phyloP scores from a whole-genome alignment of 2,329 filamentous ascomycete genomes.

The Phialemonium atrogriseum region DNA sequence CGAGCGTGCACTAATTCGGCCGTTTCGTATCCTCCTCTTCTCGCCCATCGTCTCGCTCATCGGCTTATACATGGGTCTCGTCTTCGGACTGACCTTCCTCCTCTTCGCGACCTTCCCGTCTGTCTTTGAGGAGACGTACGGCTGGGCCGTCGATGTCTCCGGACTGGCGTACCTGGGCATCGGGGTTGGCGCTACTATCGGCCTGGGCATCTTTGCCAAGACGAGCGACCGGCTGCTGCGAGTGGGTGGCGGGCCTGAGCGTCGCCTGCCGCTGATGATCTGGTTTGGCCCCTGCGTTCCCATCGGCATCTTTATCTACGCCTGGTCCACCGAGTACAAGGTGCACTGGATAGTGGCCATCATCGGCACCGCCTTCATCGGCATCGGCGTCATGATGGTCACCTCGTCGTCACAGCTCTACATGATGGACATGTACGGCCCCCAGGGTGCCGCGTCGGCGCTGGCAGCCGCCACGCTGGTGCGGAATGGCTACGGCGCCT shows the following conservation, averaged over 20 bases:
- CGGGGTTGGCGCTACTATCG: conserved; percentile 31
- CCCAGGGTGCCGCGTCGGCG: conserved; percentile 23
- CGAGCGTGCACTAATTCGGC: conserved; percentile 34
- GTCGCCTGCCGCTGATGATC: conserved; percentile 14
- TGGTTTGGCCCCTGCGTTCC: conserved; percentile 16
- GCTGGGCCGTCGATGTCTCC: conserved; percentile 32
- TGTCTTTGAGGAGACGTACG: conserved; percentile 36
- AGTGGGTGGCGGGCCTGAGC: no score
- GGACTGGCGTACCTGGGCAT: conserved; percentile 40
- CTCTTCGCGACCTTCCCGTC: conserved; percentile 42
- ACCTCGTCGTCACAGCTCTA: conserved; percentile 42
- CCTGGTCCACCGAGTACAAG: conserved; percentile 20
- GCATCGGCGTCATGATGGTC: conserved; percentile 26
- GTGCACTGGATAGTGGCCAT: conserved; percentile 46
- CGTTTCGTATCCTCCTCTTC: conserved; percentile 37
- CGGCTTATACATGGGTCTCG: conserved; percentile 37
- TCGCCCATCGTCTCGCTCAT: conserved; percentile 35
- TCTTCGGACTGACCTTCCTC: conserved; percentile 41
- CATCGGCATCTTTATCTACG: conserved; percentile 23
- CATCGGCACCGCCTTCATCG: conserved; percentile 29
- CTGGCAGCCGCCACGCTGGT: conserved; percentile 52
- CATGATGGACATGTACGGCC: conserved; percentile 36
- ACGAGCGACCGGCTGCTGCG: background rate
- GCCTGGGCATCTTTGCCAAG: conserved; percentile 20
- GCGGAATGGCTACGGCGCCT: conserved; percentile 38